Percentiles rank a stretch among this genome's conserved stretches.
Conservation (phyloP, 805 yeast species). For the Blastobotrys robertii region DNA sequence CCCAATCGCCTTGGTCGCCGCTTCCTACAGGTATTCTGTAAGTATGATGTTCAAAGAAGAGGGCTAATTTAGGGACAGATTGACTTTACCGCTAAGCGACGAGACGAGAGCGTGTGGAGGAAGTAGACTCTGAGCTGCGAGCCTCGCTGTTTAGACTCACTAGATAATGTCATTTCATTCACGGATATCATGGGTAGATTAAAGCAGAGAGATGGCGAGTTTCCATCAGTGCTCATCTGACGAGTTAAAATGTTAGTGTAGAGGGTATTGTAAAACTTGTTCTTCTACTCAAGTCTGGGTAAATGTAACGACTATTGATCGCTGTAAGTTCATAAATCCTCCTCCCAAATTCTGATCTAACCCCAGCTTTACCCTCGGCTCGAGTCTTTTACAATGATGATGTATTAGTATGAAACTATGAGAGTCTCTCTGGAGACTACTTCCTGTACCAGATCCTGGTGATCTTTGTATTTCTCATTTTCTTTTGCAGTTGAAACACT, state of each 20-base stretch:
- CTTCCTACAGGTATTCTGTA: conserved; percentile 2
- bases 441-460: conserved; percentile 81
- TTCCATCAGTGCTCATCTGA: no score
- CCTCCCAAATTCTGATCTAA: background rate
- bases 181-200: no score
- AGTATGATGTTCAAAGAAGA: background rate
- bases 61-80: conserved; percentile 10
- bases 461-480: conserved; percentile 73
- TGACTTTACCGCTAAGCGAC: conserved; percentile 17
- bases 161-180: conserved; percentile 1
- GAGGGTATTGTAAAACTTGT: no score
- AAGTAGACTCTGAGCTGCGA: background rate
- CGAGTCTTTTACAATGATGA: background rate
- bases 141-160: background rate
- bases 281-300: background rate
- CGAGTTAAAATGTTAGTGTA: background rate
- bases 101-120: conserved; percentile 16
- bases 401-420: conserved; percentile 1
- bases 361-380: background rate
- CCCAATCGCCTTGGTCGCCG: conserved; percentile 1
- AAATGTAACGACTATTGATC: background rate
- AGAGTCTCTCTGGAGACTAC: conserved; percentile 19
- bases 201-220: no score
- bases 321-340: background rate
- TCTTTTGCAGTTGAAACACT: conserved; percentile 78